phyloP scores from a whole-genome alignment of 2,329 filamentous ascomycete species.

The Arthrobotrys pseudoclavata region DNA sequence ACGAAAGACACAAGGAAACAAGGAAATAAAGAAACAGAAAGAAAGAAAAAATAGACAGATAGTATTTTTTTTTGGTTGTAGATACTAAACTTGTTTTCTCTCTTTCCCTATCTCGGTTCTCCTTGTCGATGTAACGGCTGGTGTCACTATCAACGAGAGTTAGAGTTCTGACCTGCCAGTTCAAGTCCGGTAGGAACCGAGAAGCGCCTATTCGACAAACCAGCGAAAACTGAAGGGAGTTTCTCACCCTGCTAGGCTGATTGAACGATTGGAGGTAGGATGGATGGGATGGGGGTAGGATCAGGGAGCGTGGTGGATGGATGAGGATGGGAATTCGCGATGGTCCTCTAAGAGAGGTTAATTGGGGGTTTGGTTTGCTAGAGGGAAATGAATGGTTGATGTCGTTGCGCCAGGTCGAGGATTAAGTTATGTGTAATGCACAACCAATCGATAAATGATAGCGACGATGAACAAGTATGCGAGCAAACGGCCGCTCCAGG shows the following conservation, averaged over 20 bases:
- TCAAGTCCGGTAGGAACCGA: constrained; percentile 58
- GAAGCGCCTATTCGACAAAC: constrained; percentile 34
- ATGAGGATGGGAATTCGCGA: constrained; percentile 8
- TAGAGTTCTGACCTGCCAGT: constrained; percentile 48
- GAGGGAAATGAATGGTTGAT: constrained; percentile 24
- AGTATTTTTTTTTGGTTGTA: constrained; percentile 51
- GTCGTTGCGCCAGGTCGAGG: constrained; percentile 39
- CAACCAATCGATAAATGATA: constrained; percentile 35
- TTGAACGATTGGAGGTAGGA: not conserved
- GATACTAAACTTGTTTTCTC: constrained; percentile 28
- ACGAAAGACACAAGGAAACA: not conserved
- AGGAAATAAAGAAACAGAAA: constrained; percentile 28
- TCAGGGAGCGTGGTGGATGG: constrained; percentile 1
- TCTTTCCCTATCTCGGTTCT: constrained; percentile 27
- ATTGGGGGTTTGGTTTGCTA: constrained; percentile 6
- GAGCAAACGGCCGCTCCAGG: constrained; percentile 57
- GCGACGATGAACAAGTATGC: constrained; percentile 36
- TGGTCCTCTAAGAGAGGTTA: not conserved
- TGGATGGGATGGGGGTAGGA: constrained; percentile 11
- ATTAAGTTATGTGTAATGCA: constrained; percentile 36
- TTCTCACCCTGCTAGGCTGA: constrained; percentile 32
- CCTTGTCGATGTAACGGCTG: constrained; percentile 40
- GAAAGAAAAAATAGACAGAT: constrained; percentile 21
- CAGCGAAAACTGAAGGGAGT: constrained; percentile 44
- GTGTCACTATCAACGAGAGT: constrained; percentile 46